Base-by-base conservation (phyloP, 768 basidiomycete species). In the Auricularia auricula-judae region DNA sequence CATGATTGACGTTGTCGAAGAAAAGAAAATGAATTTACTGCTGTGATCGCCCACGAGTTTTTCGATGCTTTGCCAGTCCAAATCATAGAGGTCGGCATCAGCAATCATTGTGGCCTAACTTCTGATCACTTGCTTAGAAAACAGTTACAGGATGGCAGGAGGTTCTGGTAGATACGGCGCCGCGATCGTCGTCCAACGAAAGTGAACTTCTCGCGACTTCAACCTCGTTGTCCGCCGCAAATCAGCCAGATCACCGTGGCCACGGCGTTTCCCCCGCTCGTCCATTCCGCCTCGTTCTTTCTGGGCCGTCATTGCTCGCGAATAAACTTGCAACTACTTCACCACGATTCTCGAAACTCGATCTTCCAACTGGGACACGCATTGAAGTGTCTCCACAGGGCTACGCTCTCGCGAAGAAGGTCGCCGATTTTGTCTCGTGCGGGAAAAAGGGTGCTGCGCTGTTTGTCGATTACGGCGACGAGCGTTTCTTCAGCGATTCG, bases 11-110 rank as follows among this genome's bases (percentile, higher is more conserved):
- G 36, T 29, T 36, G 12, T 35, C 10, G 72, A 74, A 61, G 62
- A 62, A 62, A 62, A 70, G 72, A 69, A 59, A 42, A 42, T 7
- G 61, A 77, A 63, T 98, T 86, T 73, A 94, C 93, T 0, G 85
- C 97, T 79, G 73, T 97, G 29, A 77, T 98, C 16, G 97, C 97
- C 0, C 95, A 99, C 74, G 97, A 98, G 71, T 96, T 98, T 76
- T 98, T 99, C 67, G 97, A 98, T 72, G 95, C 95, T 0, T 79
- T 99, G 54, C 96, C 97, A 0, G 86, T 98, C 59, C 91, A 97
- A 73, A 78, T 94, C 43, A 77, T 98, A 43, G 86, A 96, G 79
- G 94, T 93, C 61, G 53, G 47, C 33, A 60, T n/a, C 16, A n/a
- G 3, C 16, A 53, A 34, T 12, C 12, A 58, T 34, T 36, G 51